Evolutionary conservation across 306 rosid genomes (phyloP), one percentile per base, ranked within the genome.

Genomic region (Comarum palustre): DNA sequence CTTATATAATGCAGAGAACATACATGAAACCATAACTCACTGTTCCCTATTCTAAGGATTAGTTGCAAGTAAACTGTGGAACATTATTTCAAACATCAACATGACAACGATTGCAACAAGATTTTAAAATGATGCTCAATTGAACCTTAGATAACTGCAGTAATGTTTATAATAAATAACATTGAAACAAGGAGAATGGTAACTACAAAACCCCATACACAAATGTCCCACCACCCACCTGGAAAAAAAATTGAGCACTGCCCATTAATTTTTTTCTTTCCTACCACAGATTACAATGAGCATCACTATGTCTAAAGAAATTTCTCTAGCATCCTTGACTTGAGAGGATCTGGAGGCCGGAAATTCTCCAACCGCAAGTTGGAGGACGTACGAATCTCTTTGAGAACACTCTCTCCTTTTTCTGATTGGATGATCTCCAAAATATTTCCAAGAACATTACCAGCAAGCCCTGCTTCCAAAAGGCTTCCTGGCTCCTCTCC

Each of bases 401-500:
- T 81, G 2, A 94, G 75, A 78, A 75, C 66, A 2, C 12, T 62
- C 1, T 91, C 98, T 3, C 98, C 98, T 73, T 84, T 85, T 66
- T 85, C 91, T 6, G 42, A 24, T 75, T 75, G 75, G 85, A 94
- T 89, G 8, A 36, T 75, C 78, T 91, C 92, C 87, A 94, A 82
- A 15, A 73, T 63, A 78, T 78, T 82, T 50, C 97, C 98, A 66
- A 91, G 81, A 78, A 94, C 91, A 69, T 94, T 88, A 15, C 80
- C 96, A 31, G 97, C 96, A 68, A 94, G 88, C 76, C 97, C 97
- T 6, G 2, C 55, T 73, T 87, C 62, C 27, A 75, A 70, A 66
- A 94, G 97, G 62, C 38, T 66, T 17, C 96, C 95, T 11, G 90
- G 89, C 79, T 81, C 86, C 81, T 89, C 95, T 63, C 98, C 98